A percentile compares a stretch with the other conserved stretches of the same genome.
These are phyloP conservation scores for Suillus clintonianus DNA, from an alignment of 768 basidiomycete genomes.

Conservation along the genomic window DNA sequence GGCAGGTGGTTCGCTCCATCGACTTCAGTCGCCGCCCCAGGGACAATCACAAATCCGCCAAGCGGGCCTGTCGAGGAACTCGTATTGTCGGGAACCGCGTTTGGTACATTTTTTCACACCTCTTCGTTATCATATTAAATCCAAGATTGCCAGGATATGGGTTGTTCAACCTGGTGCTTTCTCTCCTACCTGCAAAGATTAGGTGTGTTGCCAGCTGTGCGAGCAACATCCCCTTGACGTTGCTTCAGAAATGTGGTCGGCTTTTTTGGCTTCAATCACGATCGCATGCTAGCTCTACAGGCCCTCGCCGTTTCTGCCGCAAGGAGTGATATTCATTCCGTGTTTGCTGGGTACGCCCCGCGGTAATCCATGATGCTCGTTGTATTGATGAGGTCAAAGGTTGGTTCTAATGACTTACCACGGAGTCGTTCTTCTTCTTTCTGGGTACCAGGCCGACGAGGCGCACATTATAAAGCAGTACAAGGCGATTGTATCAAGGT, in stretches of 20 bases:
- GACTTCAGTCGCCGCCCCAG: constrained; percentile 16
- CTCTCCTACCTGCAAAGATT: constrained; percentile 68
- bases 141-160: constrained; percentile 44
- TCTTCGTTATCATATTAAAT: neutral
- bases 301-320: constrained; percentile 70
- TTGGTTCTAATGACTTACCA: constrained; percentile 83
- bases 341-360: constrained; percentile 67
- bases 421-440: constrained; percentile 66
- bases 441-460: constrained; percentile 79
- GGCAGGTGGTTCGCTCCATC: constrained; percentile 34
- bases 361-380: neutral
- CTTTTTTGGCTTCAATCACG: constrained; percentile 75
- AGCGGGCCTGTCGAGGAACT: constrained; percentile 71
- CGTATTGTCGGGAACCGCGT: constrained; percentile 74
- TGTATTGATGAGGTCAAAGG: constrained; percentile 33
- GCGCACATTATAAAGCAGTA: constrained; percentile 63
- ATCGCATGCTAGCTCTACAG: constrained; percentile 65
- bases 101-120: constrained; percentile 48
- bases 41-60: constrained; percentile 24
- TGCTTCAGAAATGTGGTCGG: constrained; percentile 65
- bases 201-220: constrained; percentile 44
- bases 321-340: constrained; percentile 69
- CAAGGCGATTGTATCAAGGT: constrained; percentile 64
- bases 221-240: neutral
- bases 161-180: constrained; percentile 80